Conservation (phyloP, 345 rosid species). For the Lagerstroemia speciosa region DNA sequence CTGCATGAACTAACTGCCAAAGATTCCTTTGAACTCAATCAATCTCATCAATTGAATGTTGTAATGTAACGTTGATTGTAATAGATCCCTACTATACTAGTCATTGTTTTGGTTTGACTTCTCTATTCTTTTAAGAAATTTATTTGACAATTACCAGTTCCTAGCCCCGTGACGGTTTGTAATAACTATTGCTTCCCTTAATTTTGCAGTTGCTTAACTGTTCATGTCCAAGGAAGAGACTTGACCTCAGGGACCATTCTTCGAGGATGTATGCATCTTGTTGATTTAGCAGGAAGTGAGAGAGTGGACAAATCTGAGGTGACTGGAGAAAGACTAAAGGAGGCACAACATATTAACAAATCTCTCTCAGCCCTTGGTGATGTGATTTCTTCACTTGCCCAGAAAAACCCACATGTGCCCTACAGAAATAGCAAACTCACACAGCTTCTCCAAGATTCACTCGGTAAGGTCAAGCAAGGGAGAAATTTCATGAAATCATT, state of each 20-base stretch:
- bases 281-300: conserved; percentile 97
- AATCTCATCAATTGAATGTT: too few relatives aligned
- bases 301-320: conserved; percentile 91
- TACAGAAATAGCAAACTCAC: conserved; percentile 97
- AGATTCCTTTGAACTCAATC: too few relatives aligned
- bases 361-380: conserved; percentile 98
- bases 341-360: conserved; percentile 86
- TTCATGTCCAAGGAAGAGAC: conserved; percentile 90
- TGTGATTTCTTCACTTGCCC: conserved; percentile 96
- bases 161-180: not conserved
- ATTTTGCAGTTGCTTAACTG: conserved; percentile 81
- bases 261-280: conserved; percentile 95
- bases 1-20: too few relatives aligned
- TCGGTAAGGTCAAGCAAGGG: conserved; percentile 40
- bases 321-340: conserved; percentile 88
- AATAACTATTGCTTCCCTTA: conserved; percentile 7
- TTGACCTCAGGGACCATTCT: conserved; percentile 67
- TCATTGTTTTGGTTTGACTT: not conserved
- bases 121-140: not conserved
- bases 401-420: conserved; percentile 92
- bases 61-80: not conserved
- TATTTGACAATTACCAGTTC: not conserved
- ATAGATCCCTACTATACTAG: not conserved
- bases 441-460: conserved; percentile 92
- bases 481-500: not conserved